These are phyloP conservation scores for Geranomyces michiganensis DNA, from an alignment of 192 early-diverging fungal genomes.

Conservation along the genomic window DNA sequence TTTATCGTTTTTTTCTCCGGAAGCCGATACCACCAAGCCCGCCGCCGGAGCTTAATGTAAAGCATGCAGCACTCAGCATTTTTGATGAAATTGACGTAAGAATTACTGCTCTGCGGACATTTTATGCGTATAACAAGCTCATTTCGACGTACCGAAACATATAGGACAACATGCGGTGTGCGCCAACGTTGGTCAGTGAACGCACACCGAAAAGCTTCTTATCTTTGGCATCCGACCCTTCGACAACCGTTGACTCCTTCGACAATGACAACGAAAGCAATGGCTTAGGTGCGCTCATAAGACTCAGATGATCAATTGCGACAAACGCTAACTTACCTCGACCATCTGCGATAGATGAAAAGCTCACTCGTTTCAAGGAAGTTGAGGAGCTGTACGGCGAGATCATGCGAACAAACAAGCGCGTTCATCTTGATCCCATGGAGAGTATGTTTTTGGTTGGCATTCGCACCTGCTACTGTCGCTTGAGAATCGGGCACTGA, in stretches of 20 bases:
- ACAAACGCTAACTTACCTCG: too few relatives aligned
- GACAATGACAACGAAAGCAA: constrained; percentile 29
- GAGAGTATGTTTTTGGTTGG: background rate
- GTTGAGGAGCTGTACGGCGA: constrained; percentile 62
- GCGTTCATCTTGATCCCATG: constrained; percentile 45
- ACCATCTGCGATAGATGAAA: constrained; percentile 43
- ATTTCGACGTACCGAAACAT: background rate
- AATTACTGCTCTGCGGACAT: background rate
- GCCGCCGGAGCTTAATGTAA: background rate
- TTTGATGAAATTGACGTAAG: constrained; percentile 3
- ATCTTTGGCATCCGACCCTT: constrained; percentile 46
- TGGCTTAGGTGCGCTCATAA: constrained; percentile 30
- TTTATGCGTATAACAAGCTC: background rate
- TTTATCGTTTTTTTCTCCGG: too few relatives aligned
- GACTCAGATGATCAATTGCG: too few relatives aligned
- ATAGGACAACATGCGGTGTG: constrained; percentile 18
- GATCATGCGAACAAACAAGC: constrained; percentile 54
- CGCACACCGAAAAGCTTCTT: constrained; percentile 54
- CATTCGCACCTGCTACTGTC: too few relatives aligned
- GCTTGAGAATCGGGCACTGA: background rate
- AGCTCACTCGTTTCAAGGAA: constrained; percentile 56
- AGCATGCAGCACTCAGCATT: background rate
- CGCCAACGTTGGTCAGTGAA: constrained; percentile 43
- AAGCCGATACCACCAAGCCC: background rate
- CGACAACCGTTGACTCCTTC: constrained; percentile 46